Evolutionary conservation across 306 rosid genomes (phyloP), one percentile per base, ranked within the genome.

Genomic region (Herpetospermum pedunculosum): DNA sequence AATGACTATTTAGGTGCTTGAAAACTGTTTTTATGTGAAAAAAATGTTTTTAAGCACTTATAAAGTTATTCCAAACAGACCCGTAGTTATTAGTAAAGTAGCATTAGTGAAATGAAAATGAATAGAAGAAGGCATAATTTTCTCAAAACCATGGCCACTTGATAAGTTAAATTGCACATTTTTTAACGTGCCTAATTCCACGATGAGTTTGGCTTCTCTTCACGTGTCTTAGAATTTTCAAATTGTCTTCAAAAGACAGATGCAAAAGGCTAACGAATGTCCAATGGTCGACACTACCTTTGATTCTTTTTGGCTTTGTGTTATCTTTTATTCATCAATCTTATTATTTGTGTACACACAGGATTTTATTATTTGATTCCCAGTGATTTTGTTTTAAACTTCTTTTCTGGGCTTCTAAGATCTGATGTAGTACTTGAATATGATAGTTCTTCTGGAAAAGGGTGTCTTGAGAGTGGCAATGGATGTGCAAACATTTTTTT

Each of bases 391-490:
- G 13, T n/a, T 64, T 21, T 65, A 13, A 37, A 19, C 48, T 41
- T 41, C 21, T 65, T 65, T 67, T 67, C 6, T 40, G 53, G 53
- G 35, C 72, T 37, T 40, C 72, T 67, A 67, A 67, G 35, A 67
- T 67, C 35, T 25, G 72, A 67, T 37, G 48, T 40, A 67, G 52
- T 10, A 41, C 72, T 67, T 69, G 54, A 23, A 44, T 69, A 40
- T 69, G 55, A 44, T 69, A 38, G 52, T 14, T 69, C 12, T 69
- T 25, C 50, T 77, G 55, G 55, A 69, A 69, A 67, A n/a, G 4
- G 40, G 26, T 44, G 14, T 26, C 73, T 69, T 26, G 38, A 44
- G 53, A 43, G 38, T 25, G 38, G 55, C 14, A 8, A 14, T 26
- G 7, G 73, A 8, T 26, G 73, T 44, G 40, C 14, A 55, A 69